Evolutionary conservation across 2,329 filamentous ascomycete genomes (phyloP).

Genomic region (Thielaviopsis euricoi): DNA sequence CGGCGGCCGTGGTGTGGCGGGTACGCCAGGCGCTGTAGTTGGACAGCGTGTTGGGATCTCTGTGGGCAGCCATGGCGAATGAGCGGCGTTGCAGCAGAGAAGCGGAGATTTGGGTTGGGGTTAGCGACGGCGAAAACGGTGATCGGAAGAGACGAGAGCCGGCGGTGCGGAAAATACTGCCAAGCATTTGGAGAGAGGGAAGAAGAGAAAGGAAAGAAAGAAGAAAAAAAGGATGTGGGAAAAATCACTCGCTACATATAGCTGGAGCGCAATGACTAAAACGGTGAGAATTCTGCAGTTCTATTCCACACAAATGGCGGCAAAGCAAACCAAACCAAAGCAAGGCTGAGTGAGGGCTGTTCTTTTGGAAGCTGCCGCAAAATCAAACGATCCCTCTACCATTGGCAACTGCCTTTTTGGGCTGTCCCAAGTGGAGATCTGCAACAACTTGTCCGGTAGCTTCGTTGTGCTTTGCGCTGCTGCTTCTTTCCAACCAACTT

Average conservation of each 20-base stretch:
- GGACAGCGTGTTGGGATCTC: conserved; percentile 78
- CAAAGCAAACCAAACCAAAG: not conserved
- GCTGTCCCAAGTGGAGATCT: not conserved
- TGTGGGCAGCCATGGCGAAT: conserved; percentile 17
- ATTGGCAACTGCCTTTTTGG: conserved; percentile 11
- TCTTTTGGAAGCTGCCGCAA: not conserved
- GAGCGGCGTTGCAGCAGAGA: not conserved
- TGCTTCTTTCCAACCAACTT: not conserved
- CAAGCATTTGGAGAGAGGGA: conserved; percentile 4
- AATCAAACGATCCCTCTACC: not conserved
- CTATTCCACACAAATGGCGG: too few species aligned
- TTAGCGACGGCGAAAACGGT: not conserved
- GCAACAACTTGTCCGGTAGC: not conserved
- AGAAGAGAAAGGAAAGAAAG: not conserved
- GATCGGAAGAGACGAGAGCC: conserved; percentile 8
- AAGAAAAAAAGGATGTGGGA: not conserved
- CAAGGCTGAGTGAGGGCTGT: not conserved
- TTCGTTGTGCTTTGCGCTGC: not conserved
- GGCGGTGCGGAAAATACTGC: conserved; percentile 7
- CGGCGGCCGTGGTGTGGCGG: conserved; percentile 63
- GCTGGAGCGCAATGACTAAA: not conserved
- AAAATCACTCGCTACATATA: not conserved
- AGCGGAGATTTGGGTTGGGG: not conserved
- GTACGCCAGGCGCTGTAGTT: conserved; percentile 86
- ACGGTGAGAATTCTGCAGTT: too few species aligned